Percentiles rank a stretch among this genome's conserved stretches.
Conservation (phyloP, 768 basidiomycete species). For the Clitopilus passeckerianus region DNA sequence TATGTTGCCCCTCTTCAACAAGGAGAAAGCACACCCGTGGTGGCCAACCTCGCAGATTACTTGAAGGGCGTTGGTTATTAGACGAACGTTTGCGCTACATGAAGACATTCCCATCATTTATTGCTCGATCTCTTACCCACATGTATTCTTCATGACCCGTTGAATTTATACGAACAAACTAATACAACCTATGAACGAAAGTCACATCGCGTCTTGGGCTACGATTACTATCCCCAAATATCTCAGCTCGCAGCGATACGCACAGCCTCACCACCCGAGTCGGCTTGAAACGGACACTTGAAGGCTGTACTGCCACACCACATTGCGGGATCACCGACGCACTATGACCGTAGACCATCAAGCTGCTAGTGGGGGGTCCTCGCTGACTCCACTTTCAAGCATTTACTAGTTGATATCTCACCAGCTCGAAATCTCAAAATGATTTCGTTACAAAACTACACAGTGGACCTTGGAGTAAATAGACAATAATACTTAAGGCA, state of each 20-base stretch:
- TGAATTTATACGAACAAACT: too few species aligned
- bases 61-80: constrained; percentile 59
- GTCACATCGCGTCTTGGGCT: neutral
- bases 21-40: constrained; percentile 58
- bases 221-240: neutral
- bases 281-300: neutral
- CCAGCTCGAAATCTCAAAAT: too few species aligned
- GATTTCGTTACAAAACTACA: too few species aligned
- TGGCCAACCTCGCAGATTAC: constrained; percentile 74
- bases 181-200: too few species aligned
- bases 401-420: too few species aligned
- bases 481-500: too few species aligned
- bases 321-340: too few species aligned
- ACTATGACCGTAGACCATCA: too few species aligned
- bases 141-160: neutral
- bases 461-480: too few species aligned
- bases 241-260: neutral
- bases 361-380: too few species aligned
- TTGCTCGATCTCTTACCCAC: constrained; percentile 11
- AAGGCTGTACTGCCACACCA: neutral
- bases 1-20: constrained; percentile 66
- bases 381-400: neutral
- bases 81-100: constrained; percentile 4
- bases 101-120: neutral
- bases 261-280: neutral